Evolutionary conservation across 768 basidiomycete species (phyloP).

Genomic region (Flagelloscypha sp.): DNA sequence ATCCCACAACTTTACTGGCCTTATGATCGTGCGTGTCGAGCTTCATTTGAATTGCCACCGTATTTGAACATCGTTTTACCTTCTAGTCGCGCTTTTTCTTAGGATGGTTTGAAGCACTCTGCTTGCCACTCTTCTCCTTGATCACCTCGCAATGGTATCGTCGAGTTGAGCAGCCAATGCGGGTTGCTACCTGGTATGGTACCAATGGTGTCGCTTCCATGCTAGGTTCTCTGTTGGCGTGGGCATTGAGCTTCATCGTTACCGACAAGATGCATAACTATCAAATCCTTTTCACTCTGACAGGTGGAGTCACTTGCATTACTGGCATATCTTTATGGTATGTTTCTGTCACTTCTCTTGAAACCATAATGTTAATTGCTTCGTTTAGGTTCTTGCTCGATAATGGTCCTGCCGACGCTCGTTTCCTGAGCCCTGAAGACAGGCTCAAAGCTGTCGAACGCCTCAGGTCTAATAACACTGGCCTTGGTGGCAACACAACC

Average conservation of each 20-base stretch:
- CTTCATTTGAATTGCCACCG: too few relatives aligned
- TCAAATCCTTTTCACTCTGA: conserved; percentile 1
- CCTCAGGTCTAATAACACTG: conserved; percentile 1
- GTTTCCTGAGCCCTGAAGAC: conserved; percentile 2
- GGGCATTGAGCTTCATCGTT: neutral
- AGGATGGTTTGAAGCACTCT: conserved; percentile 1
- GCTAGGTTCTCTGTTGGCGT: conserved; percentile 3
- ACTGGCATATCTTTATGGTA: neutral
- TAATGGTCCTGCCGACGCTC: neutral
- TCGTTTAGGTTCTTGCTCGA: conserved; percentile 2
- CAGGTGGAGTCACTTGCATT: neutral
- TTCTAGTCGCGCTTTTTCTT: too few relatives aligned
- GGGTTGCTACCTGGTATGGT: conserved; percentile 1
- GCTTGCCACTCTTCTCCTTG: conserved; percentile 3
- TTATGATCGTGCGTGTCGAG: neutral
- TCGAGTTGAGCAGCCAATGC: conserved; percentile 4
- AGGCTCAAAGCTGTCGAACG: conserved; percentile 2
- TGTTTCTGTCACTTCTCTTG: neutral
- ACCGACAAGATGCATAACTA: neutral
- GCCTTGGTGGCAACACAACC: neutral
- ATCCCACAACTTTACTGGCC: neutral
- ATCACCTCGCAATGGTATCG: conserved; percentile 26
- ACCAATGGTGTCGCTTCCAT: conserved; percentile 1
- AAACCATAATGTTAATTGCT: neutral
- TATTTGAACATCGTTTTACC: too few relatives aligned